Evolutionary conservation across 73 alveolate species (phyloP).

Genomic region (Paramecium octaurelia): DNA sequence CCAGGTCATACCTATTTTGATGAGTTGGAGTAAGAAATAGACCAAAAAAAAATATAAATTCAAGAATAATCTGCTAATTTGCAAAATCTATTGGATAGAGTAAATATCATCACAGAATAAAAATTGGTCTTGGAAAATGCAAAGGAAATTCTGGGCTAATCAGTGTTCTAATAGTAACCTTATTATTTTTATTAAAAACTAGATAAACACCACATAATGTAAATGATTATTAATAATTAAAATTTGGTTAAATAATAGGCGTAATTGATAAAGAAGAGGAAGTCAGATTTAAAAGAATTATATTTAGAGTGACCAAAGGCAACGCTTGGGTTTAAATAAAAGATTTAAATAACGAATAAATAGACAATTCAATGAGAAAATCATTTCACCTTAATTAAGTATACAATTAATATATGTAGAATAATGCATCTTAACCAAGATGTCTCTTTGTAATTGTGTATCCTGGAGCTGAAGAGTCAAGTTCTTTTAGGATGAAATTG

Average conservation of each 20-base stretch:
- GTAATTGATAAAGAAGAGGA: slow-evolving; percentile 83
- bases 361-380: background rate
- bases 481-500: background rate
- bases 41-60: background rate
- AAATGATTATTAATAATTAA: background rate
- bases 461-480: background rate
- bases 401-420: background rate
- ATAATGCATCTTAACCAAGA: background rate
- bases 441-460: slow-evolving; percentile 2
- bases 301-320: slow-evolving; percentile 95
- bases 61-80: slow-evolving; percentile 19
- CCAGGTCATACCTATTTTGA: slow-evolving; percentile 65
- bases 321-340: slow-evolving; percentile 71
- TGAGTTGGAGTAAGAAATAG: slow-evolving; percentile 48
- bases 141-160: slow-evolving; percentile 18
- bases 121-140: slow-evolving; percentile 49
- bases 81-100: slow-evolving; percentile 25
- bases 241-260: slow-evolving; percentile 73
- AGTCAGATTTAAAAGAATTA: slow-evolving; percentile 80
- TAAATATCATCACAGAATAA: slow-evolving; percentile 18
- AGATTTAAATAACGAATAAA: background rate
- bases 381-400: background rate
- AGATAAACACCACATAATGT: background rate
- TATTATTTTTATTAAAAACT: background rate
- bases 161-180: background rate